Evolutionary conservation across 108 stramenopile genomes (phyloP).

Genomic region (Pinguiococcus pyrenoidosus): DNA sequence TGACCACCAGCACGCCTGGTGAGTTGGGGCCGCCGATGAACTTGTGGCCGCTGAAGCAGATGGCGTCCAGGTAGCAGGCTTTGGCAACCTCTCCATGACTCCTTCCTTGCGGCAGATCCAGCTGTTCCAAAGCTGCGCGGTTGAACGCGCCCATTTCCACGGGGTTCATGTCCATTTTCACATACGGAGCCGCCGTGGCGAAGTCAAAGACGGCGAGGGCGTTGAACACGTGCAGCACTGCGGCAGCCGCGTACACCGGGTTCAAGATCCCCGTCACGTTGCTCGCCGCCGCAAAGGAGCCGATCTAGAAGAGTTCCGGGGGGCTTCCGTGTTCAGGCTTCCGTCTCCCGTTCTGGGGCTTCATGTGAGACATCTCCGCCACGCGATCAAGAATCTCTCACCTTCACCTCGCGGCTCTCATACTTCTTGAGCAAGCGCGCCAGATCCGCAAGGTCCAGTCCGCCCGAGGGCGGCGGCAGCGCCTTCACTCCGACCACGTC

Average conservation of each 20-base stretch:
- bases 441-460: slow-evolving; percentile 58
- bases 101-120: too few relatives aligned
- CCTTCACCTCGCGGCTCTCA: slow-evolving; percentile 33
- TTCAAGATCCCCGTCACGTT: slow-evolving; percentile 81
- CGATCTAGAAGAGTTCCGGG: background rate
- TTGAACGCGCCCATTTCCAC: background rate
- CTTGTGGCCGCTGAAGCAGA: slow-evolving; percentile 18
- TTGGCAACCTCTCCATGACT: background rate
- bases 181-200: slow-evolving; percentile 85
- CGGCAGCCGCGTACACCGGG: slow-evolving; percentile 60
- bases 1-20: slow-evolving; percentile 30
- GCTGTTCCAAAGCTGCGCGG: too few relatives aligned
- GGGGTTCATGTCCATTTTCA: slow-evolving; percentile 5
- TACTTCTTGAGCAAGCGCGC: slow-evolving; percentile 57
- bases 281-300: slow-evolving; percentile 70
- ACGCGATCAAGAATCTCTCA: too few relatives aligned
- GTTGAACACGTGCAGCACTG: slow-evolving; percentile 60
- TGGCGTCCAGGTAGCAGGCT: slow-evolving; percentile 27
- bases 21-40: slow-evolving; percentile 1
- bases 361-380: too few relatives aligned
- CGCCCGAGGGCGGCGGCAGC: background rate
- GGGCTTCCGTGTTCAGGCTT: background rate
- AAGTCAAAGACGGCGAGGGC: slow-evolving; percentile 86
- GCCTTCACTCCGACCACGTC: slow-evolving; percentile 31
- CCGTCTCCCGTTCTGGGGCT: background rate